Evolutionary conservation across 208 protist genomes (phyloP).

Genomic region (Trypanosoma congolense): DNA sequence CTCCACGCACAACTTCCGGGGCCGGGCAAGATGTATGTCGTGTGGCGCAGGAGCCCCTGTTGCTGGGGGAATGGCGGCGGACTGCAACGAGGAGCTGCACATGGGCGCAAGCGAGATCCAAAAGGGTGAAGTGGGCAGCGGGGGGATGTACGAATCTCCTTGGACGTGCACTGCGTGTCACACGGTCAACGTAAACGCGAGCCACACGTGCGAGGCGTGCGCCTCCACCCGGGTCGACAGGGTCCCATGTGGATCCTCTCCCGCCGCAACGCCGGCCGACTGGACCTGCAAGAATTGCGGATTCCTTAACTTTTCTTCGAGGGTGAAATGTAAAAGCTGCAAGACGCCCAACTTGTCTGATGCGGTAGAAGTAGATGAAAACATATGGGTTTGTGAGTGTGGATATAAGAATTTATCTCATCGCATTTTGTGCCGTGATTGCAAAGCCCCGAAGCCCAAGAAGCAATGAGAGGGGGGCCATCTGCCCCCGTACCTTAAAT

Average conservation of each 20-base stretch:
- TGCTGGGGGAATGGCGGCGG: not conserved
- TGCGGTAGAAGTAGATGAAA: constrained; percentile 8
- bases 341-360: constrained; percentile 1
- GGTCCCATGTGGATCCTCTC: not conserved
- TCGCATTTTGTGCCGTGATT: constrained; percentile 31
- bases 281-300: constrained; percentile 35
- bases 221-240: not conserved
- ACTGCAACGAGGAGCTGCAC: not conserved
- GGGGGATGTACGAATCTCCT: not conserved
- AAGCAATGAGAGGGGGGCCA: no score
- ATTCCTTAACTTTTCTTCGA: constrained; percentile 43
- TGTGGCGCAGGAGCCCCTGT: constrained; percentile 17
- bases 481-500: no score
- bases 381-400: constrained; percentile 37
- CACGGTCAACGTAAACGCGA: constrained; percentile 17
- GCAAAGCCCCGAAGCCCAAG: constrained; percentile 10
- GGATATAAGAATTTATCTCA: constrained; percentile 40
- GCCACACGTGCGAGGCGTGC: constrained; percentile 24
- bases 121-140: not conserved
- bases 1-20: constrained; percentile 42
- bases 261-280: constrained; percentile 17
- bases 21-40: constrained; percentile 23
- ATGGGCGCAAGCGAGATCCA: not conserved
- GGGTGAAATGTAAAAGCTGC: constrained; percentile 43
- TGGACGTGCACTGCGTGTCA: constrained; percentile 38